Percentiles rank a stretch among this genome's conserved stretches.
These are phyloP conservation scores for Lachnum nothofagi DNA, from an alignment of 2,329 filamentous ascomycete species.

Conservation along the genomic window DNA sequence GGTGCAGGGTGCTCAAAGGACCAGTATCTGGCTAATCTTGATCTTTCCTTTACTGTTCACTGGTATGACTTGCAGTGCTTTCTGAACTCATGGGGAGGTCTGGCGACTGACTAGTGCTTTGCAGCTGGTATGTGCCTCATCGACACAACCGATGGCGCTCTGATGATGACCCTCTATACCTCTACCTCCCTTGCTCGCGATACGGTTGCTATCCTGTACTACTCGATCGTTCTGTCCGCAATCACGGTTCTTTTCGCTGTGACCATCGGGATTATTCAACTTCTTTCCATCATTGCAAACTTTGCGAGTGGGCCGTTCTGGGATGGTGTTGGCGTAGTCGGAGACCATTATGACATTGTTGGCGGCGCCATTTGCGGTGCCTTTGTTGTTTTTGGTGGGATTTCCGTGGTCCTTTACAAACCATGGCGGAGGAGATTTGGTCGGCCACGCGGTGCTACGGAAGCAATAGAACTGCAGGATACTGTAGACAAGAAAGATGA, in stretches of 20 bases:
- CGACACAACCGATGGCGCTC: conserved; percentile 84
- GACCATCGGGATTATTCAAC: conserved; percentile 79
- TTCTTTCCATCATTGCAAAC: conserved; percentile 72
- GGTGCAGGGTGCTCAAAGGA: conserved; percentile 79
- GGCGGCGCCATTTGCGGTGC: conserved; percentile 81
- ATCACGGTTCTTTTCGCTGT: conserved; percentile 34
- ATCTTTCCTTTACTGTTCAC: conserved; percentile 90
- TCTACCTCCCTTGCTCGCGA: conserved; percentile 73
- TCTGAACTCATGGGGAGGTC: background rate
- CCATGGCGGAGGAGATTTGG: conserved; percentile 67
- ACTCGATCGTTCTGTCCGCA: conserved; percentile 50
- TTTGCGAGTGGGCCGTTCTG: conserved; percentile 77
- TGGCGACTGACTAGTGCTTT: background rate
- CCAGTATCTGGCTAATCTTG: conserved; percentile 87
- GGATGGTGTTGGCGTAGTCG: conserved; percentile 73
- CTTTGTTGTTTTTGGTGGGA: conserved; percentile 70
- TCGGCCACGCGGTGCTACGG: background rate
- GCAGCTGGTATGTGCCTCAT: conserved; percentile 87
- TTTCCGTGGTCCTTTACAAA: conserved; percentile 62
- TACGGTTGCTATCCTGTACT: conserved; percentile 85
- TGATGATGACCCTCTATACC: conserved; percentile 94
- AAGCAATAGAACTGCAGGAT: background rate
- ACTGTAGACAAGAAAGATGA: background rate
- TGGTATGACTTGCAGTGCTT: conserved; percentile 41
- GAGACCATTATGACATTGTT: conserved; percentile 80